Evolutionary conservation across 179 eudicot species (phyloP), one percentile per base, ranked within the genome.

Genomic region (Amaranthus tricolor): DNA sequence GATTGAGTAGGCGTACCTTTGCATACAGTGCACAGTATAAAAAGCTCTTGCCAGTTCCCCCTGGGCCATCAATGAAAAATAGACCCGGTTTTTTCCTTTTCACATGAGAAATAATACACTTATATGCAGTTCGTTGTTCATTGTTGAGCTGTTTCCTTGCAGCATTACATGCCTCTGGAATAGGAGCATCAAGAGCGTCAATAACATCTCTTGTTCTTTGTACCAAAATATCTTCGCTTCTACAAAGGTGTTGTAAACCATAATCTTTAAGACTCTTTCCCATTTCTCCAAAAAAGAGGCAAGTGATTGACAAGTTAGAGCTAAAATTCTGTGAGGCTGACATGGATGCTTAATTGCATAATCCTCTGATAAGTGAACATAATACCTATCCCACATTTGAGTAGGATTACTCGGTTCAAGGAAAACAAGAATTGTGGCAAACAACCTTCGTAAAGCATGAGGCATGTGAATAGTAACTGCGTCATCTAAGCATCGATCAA

Each of bases 131-230:
- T 53, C 19, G 21, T 55, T 70, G 73, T 1, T 4, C 62, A 1
- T 2, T n/a, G 8, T 70, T 70, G 31, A 43, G 5, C 2, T 54
- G 40, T 54, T 2, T 54, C 57, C 13, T 6, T 14, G 13, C 57
- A 54, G 5, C 4, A 54, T 11, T 54, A 13, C 57, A 54, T 54
- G 13, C 57, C 1, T 10, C 3, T 0, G 54, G 43, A 19, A 66
- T 47, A 14, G 55, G 54, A 3, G 55, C 77, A 53, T 67, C 54
- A 6, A 65, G 67, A 6, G 62, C 79, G n/a, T 65, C 50, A 8
- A 59, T 68, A 5, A 12, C 2, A 48, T 47, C 54, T 7, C 19
- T 47, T 47, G 40, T 14, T 5, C 70, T 45, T 4, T 11, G 3
- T 6, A 15, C 1, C 4, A 45, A 52, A 9, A 9, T 6, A n/a